Base-by-base conservation (phyloP, 2,329 filamentous ascomycete genomes). In the Penicillium sp. region DNA sequence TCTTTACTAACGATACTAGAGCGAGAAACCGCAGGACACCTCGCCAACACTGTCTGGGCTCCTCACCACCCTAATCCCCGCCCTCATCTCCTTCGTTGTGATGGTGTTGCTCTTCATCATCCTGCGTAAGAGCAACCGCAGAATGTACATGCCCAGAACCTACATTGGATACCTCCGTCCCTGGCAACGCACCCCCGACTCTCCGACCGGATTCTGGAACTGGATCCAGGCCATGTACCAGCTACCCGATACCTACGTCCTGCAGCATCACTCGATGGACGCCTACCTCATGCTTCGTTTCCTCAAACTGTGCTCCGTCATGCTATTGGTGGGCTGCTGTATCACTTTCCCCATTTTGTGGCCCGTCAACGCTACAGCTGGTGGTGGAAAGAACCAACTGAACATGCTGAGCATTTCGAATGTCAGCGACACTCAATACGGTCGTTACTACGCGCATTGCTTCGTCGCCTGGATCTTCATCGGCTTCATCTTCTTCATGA, bases 201-300 rank as follows among this genome's bases (percentile, higher is more conserved):
- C 88, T 0, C 84, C 87, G 3, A 78, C 71, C 26, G 87, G 88
- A 52, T 71, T 85, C 44, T 77, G 89, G 65, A 84, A 88, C 64
- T 92, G 89, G 89, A 73, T 91, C 56, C 75, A 75, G 10, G 78
- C 82, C 13, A 89, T 90, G 75, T 88, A 84, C 77, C 82, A 82
- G 64, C 73, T 86, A 20, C 79, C 82, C 4, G 92, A 97, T 71
- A 86, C 86, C 39, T 91, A 90, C 68, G 85, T 92, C 26, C 84
- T 97, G 22, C 90, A 94, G 68, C 91, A 96, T 77, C 90, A 93
- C 71, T 95, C 92, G 0, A 84, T 99, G 60, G 93, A 99, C 72
- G 89, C 89, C 32, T 97, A 93, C 74, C 85, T 97, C 50, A 91
- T 95, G 72, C 81, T 97, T 29, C 90, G 93, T 35, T 96, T 93